phyloP scores from a whole-genome alignment of 208 protist genomes.

The Blastocrithidia nonstop region DNA sequence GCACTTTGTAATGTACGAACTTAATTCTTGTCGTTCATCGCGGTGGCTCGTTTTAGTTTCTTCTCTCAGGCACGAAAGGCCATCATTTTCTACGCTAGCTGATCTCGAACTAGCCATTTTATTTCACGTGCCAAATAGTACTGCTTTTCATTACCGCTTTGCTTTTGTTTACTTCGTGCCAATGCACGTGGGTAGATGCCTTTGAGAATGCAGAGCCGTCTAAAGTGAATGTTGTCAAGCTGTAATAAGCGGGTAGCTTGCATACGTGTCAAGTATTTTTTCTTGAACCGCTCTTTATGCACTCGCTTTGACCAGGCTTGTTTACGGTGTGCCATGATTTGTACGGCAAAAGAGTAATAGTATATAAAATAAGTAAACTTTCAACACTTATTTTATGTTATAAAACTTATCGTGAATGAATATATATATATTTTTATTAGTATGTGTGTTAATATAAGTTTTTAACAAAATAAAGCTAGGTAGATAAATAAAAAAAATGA shows the following conservation, averaged over 20 bases:
- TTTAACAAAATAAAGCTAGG: background rate
- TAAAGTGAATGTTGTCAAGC: conserved; percentile 86
- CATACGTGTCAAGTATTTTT: conserved; percentile 88
- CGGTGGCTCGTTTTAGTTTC: conserved; percentile 84
- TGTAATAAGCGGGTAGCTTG: conserved; percentile 89
- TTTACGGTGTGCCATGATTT: conserved; percentile 63
- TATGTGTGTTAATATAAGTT: background rate
- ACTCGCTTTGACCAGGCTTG: conserved; percentile 81
- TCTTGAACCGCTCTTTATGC: conserved; percentile 82
- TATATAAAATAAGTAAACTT: no score
- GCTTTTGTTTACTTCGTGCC: conserved; percentile 88
- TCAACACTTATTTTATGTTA: no score
- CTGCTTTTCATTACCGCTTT: conserved; percentile 88
- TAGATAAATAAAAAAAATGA: background rate
- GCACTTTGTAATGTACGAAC: conserved; percentile 40
- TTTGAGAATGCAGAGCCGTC: conserved; percentile 97
- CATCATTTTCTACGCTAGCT: conserved; percentile 92
- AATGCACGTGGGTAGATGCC: conserved; percentile 97
- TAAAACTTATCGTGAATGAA: no score
- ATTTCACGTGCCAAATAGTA: conserved; percentile 98
- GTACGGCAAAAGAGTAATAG: background rate
- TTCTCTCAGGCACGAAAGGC: conserved; percentile 87
- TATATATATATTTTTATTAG: background rate
- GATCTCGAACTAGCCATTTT: conserved; percentile 92
- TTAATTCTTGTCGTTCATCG: conserved; percentile 52